Evolutionary conservation across 805 yeast genomes (phyloP).

Genomic region (Saturnispora hagleri): DNA sequence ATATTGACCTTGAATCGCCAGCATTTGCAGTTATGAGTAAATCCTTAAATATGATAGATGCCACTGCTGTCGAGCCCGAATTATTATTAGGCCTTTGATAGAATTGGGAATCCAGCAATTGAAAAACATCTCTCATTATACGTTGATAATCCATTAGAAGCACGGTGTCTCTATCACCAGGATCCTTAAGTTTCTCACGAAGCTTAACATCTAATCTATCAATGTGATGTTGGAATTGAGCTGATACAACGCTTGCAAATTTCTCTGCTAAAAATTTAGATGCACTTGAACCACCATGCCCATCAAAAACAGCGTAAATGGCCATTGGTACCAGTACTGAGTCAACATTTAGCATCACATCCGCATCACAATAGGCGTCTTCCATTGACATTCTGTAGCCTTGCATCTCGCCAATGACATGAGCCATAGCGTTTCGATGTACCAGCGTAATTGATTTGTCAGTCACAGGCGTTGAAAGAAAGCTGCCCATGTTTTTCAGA

Average conservation of each 20-base stretch:
- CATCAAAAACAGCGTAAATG: slow-evolving; percentile 70
- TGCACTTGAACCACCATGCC: slow-evolving; percentile 67
- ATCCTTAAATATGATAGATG: slow-evolving; percentile 36
- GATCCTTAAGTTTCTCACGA: slow-evolving; percentile 13
- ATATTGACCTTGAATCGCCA: slow-evolving; percentile 67
- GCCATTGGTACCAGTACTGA: slow-evolving; percentile 16
- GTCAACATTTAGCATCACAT: slow-evolving; percentile 8
- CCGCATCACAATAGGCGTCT: slow-evolving; percentile 54
- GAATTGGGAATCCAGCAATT: slow-evolving; percentile 37
- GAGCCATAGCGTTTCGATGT: slow-evolving; percentile 38
- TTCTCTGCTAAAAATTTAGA: slow-evolving; percentile 43
- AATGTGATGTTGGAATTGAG: slow-evolving; percentile 13
- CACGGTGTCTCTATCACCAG: slow-evolving; percentile 10
- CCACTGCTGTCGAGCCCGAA: slow-evolving; percentile 47
- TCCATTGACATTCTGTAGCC: slow-evolving; percentile 71
- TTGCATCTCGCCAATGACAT: slow-evolving; percentile 67
- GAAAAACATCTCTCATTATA: slow-evolving; percentile 35
- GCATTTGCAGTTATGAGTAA: slow-evolving; percentile 52
- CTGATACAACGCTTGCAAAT: slow-evolving; percentile 24
- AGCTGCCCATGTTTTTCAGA: slow-evolving; percentile 51
- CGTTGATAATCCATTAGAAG: slow-evolving; percentile 20
- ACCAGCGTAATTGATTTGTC: slow-evolving; percentile 50
- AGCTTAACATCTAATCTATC: slow-evolving; percentile 14
- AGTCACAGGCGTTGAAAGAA: slow-evolving; percentile 65
- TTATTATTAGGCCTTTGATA: slow-evolving; percentile 30